Evolutionary conservation across 345 rosid species (phyloP).

Genomic region (Carallia brachiata): DNA sequence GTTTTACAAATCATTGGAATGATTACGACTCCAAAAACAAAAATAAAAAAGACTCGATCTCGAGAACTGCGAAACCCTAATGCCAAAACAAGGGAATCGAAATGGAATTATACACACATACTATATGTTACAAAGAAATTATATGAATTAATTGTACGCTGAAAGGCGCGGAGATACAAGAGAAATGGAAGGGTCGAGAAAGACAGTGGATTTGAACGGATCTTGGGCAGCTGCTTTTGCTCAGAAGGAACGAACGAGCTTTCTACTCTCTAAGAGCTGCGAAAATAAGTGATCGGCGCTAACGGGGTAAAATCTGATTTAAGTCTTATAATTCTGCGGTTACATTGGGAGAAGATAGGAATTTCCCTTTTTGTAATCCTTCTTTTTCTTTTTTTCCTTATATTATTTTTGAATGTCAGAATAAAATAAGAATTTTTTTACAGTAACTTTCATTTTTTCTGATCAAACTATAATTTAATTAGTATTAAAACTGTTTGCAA

Average conservation of each 20-base stretch:
- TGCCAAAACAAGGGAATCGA: not conserved
- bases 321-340: not conserved
- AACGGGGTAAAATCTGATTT: not conserved
- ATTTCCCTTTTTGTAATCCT: too few relatives aligned
- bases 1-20: too few relatives aligned
- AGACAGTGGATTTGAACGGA: slow-evolving; percentile 20
- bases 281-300: too few relatives aligned
- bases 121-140: not conserved
- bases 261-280: not conserved
- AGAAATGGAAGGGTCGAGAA: not conserved
- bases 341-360: too few relatives aligned
- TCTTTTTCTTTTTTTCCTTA: too few relatives aligned
- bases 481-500: too few relatives aligned
- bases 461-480: too few relatives aligned
- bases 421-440: too few relatives aligned
- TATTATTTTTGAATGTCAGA: too few relatives aligned
- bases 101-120: not conserved
- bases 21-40: too few relatives aligned
- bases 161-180: not conserved
- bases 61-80: slow-evolving; percentile 5
- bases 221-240: slow-evolving; percentile 20
- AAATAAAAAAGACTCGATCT: slow-evolving; percentile 11
- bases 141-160: too few relatives aligned
- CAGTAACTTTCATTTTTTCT: too few relatives aligned
- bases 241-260: not conserved